Conservation (phyloP, 768 basidiomycete genomes). For the Lentinula detonsa region DNA sequence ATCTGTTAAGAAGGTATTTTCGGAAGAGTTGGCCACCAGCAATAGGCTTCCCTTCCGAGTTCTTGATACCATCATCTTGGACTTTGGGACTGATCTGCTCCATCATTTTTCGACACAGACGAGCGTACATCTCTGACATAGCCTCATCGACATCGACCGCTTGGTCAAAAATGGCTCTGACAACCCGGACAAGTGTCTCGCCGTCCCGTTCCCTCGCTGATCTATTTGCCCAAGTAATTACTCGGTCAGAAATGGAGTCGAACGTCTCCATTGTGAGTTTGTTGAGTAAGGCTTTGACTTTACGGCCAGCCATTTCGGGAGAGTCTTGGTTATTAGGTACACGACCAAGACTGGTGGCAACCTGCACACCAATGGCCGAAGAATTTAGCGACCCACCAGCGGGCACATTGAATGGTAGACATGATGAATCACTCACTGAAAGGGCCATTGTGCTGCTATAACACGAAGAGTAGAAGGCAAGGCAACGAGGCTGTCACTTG, state of each 20-base stretch:
- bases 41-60: constrained; percentile 79
- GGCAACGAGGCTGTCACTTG: too few species aligned
- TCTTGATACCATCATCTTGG: constrained; percentile 82
- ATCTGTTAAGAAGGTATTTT: constrained; percentile 93
- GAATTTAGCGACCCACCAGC: too few species aligned
- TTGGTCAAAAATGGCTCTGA: constrained; percentile 94
- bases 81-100: constrained; percentile 85
- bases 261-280: constrained; percentile 97
- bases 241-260: constrained; percentile 92
- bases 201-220: constrained; percentile 90
- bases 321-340: constrained; percentile 47
- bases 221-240: constrained; percentile 93
- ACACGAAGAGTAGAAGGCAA: too few species aligned
- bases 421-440: too few species aligned
- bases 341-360: too few species aligned
- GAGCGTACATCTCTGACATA: constrained; percentile 96
- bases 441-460: too few species aligned
- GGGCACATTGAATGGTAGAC: too few species aligned
- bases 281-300: constrained; percentile 89
- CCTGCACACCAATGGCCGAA: too few species aligned
- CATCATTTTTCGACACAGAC: constrained; percentile 93
- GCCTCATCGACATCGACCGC: constrained; percentile 81
- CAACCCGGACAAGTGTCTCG: constrained; percentile 91
- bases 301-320: constrained; percentile 85
- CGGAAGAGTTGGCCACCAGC: constrained; percentile 92